Conservation (phyloP, 2,329 filamentous ascomycete genomes). For the Arachnomyces sp. region DNA sequence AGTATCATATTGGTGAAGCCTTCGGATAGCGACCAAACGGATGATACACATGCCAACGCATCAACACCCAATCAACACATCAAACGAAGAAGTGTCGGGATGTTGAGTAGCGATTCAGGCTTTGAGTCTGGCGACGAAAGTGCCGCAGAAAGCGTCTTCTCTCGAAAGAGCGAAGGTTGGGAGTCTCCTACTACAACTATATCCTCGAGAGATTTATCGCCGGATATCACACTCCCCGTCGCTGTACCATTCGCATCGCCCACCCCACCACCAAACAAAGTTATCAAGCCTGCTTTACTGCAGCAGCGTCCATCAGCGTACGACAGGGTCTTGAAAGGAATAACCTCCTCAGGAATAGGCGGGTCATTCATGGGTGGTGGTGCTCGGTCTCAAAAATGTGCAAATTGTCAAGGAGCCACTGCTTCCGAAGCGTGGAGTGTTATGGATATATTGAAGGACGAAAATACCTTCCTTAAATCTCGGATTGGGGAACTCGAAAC, state of each 20-base stretch:
- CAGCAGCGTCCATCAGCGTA: slow-evolving; percentile 27
- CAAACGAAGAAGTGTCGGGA: slow-evolving; percentile 33
- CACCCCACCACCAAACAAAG: slow-evolving; percentile 22
- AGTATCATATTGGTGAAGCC: slow-evolving; percentile 24
- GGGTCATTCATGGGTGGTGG: slow-evolving; percentile 23
- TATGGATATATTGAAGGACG: slow-evolving; percentile 45
- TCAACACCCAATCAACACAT: slow-evolving; percentile 25
- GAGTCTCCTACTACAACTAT: slow-evolving; percentile 29
- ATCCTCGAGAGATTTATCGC: slow-evolving; percentile 29
- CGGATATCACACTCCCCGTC: slow-evolving; percentile 24
- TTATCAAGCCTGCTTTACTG: slow-evolving; percentile 1
- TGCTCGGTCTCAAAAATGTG: slow-evolving; percentile 26
- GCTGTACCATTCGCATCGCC: slow-evolving; percentile 17
- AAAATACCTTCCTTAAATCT: slow-evolving; percentile 47
- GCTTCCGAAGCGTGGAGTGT: slow-evolving; percentile 47
- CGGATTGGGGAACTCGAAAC: slow-evolving; percentile 48
- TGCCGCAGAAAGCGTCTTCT: slow-evolving; percentile 41
- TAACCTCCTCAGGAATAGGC: slow-evolving; percentile 27
- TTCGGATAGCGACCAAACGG: slow-evolving; percentile 26
- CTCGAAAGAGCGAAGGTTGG: slow-evolving; percentile 27
- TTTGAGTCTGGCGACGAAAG: slow-evolving; percentile 54
- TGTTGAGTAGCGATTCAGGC: slow-evolving; percentile 47
- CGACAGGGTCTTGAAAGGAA: slow-evolving; percentile 38
- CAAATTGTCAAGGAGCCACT: slow-evolving; percentile 34
- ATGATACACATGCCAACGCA: slow-evolving; percentile 26